Evolutionary conservation across 345 rosid species (phyloP).

Genomic region (Bretschneidera sinensis): DNA sequence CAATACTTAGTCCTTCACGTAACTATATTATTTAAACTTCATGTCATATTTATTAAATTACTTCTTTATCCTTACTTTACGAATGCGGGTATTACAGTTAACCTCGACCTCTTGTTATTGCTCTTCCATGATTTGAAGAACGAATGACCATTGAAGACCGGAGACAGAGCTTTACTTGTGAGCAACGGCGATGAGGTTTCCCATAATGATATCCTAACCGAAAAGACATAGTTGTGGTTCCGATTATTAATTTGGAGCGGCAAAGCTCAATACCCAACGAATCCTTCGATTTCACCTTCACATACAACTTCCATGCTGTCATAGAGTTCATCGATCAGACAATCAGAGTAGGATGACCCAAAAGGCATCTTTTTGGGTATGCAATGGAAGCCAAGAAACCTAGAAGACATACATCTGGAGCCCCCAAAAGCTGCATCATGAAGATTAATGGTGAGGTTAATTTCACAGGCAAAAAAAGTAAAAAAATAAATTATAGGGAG

Average conservation of each 20-base stretch:
- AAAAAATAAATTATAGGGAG: too few species aligned
- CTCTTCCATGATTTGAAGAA: slow-evolving; percentile 48
- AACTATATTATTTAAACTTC: too few species aligned
- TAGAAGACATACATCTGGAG: slow-evolving; percentile 74
- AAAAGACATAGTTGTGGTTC: slow-evolving; percentile 33
- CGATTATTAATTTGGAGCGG: slow-evolving; percentile 33
- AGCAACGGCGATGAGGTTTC: slow-evolving; percentile 26
- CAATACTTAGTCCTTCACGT: too few species aligned
- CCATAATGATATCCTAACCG: slow-evolving; percentile 23
- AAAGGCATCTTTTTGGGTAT: slow-evolving; percentile 31
- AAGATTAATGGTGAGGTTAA: too few species aligned
- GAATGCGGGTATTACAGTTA: too few species aligned
- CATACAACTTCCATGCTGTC: slow-evolving; percentile 25
- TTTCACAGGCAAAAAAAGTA: too few species aligned
- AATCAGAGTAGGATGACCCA: slow-evolving; percentile 56
- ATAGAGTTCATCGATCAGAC: slow-evolving; percentile 47
- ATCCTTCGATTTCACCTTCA: slow-evolving; percentile 46
- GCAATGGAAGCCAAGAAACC: slow-evolving; percentile 38
- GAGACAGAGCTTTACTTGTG: slow-evolving; percentile 41
- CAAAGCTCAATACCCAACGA: slow-evolving; percentile 32
- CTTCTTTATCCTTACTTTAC: too few species aligned
- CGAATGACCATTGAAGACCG: slow-evolving; percentile 44
- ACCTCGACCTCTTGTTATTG: slow-evolving; percentile 24
- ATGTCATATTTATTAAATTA: too few species aligned
- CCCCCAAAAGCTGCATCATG: slow-evolving; percentile 74